Percentiles rank a stretch among this genome's conserved stretches.
These are phyloP conservation scores for Dothistroma pini DNA, from an alignment of 2,329 filamentous ascomycete genomes.

Conservation along the genomic window DNA sequence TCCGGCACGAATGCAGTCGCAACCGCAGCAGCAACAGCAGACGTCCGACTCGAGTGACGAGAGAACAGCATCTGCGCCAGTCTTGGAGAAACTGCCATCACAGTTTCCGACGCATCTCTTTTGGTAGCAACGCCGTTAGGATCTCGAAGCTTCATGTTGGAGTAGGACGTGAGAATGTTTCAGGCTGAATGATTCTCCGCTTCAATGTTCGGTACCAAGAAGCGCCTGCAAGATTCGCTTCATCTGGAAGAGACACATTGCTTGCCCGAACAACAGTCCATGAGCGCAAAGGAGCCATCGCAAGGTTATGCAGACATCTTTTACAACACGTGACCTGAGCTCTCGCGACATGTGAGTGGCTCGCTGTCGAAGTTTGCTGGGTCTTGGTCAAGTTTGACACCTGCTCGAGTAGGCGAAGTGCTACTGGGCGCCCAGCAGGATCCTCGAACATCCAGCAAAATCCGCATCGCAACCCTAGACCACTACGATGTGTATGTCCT, in stretches of 20 bases:
- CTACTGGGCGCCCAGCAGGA: neutral
- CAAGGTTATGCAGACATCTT: neutral
- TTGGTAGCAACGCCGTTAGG: constrained; percentile 12
- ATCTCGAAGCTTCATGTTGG: neutral
- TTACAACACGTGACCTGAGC: neutral
- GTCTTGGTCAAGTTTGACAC: neutral
- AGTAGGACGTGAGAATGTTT: neutral
- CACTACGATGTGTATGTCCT: constrained; percentile 26
- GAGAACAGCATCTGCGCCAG: neutral
- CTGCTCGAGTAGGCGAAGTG: neutral
- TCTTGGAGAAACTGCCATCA: constrained; percentile 7
- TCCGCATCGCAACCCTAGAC: constrained; percentile 19
- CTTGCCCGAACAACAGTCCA: no score
- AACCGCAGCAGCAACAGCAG: neutral
- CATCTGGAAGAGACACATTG: no score
- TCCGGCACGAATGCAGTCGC: constrained; percentile 7
- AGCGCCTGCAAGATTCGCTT: neutral
- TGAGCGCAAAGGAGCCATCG: neutral
- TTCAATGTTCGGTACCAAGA: neutral
- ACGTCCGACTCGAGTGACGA: neutral
- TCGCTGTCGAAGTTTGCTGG: neutral
- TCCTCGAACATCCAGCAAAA: neutral
- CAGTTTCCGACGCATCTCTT: constrained; percentile 24
- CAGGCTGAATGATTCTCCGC: neutral
- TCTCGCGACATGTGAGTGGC: neutral